Percentiles rank a stretch among this genome's conserved stretches.
Conservation (phyloP, 306 rosid species). For the Cicer arietinum region DNA sequence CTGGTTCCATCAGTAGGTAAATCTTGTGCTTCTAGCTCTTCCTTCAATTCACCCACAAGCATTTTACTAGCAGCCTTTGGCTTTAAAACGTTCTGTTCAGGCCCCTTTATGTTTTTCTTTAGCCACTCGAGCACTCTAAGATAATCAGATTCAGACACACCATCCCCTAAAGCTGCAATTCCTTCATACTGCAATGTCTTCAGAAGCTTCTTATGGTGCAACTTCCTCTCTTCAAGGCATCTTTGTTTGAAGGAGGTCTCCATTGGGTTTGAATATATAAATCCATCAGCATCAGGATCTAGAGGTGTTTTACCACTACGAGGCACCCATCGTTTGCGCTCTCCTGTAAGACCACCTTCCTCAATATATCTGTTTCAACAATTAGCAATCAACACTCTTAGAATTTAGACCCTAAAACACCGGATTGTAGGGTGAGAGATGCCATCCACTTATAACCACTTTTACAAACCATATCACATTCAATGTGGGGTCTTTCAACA, state of each 20-base stretch:
- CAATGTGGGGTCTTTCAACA: too few species aligned
- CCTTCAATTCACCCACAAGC: conserved; percentile 88
- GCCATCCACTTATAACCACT: too few species aligned
- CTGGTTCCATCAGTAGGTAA: conserved; percentile 94
- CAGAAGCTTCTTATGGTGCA: conserved; percentile 72
- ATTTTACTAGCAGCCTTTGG: conserved; percentile 99
- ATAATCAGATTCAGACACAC: conserved; percentile 80
- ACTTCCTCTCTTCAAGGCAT: conserved; percentile 76
- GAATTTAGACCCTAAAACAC: too few species aligned
- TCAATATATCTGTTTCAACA: conserved; percentile 68
- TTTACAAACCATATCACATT: too few species aligned
- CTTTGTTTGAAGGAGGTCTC: conserved; percentile 95
- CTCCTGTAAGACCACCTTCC: conserved; percentile 99
- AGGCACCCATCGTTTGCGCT: conserved; percentile 97
- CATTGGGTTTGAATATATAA: conserved; percentile 89
- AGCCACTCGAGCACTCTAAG: conserved; percentile 78
- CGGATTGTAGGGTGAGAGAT: too few species aligned
- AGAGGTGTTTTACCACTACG: conserved; percentile 91
- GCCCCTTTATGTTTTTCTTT: conserved; percentile 85
- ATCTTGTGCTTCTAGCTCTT: conserved; percentile 94
- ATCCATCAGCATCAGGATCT: conserved; percentile 94
- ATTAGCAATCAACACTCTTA: conserved; percentile 34
- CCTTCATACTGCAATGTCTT: conserved; percentile 78
- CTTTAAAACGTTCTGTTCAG: conserved; percentile 78
- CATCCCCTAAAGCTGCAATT: conserved; percentile 71